Conservation (phyloP, 257 asterid species). For the Buddleja alternifolia region DNA sequence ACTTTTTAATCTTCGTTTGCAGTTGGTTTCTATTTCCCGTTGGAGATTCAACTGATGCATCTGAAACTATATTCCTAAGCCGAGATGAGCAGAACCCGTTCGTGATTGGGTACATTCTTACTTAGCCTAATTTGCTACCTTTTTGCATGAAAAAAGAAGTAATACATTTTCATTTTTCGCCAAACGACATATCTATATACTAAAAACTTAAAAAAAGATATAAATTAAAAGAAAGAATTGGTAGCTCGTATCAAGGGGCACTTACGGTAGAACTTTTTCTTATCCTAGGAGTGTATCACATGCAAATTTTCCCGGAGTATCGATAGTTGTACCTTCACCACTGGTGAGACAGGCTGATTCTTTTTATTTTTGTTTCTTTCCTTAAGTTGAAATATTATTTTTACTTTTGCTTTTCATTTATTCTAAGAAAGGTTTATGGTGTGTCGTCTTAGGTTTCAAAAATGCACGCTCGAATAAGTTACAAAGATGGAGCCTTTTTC, state of each 20-base stretch:
- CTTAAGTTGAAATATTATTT: too few relatives aligned
- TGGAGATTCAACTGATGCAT: conserved; percentile 55
- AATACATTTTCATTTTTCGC: not conserved
- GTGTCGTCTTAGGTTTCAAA: conserved; percentile 64
- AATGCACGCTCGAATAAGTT: conserved; percentile 72
- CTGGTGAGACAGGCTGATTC: conserved; percentile 44
- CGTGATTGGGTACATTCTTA: conserved; percentile 65
- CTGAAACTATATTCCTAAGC: conserved; percentile 70
- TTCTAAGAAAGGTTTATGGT: not conserved
- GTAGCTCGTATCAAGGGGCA: not conserved
- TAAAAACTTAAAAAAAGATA: too few relatives aligned
- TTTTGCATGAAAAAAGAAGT: not conserved
- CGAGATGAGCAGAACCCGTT: conserved; percentile 69
- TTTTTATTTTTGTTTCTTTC: too few relatives aligned
- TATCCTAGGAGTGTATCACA: conserved; percentile 61
- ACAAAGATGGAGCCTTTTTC: conserved; percentile 67
- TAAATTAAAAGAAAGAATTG: too few relatives aligned
- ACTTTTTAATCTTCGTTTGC: conserved; percentile 16
- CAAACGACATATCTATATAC: too few relatives aligned
- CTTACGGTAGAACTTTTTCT: conserved; percentile 6
- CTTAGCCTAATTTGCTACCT: too few relatives aligned
- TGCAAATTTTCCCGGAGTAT: conserved; percentile 56
- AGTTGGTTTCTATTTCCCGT: conserved; percentile 79
- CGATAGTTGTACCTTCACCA: conserved; percentile 60
- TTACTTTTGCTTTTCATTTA: not conserved